Conservation (phyloP, 1,284 basidiomycete species). For the Calocybe gambosa region DNA sequence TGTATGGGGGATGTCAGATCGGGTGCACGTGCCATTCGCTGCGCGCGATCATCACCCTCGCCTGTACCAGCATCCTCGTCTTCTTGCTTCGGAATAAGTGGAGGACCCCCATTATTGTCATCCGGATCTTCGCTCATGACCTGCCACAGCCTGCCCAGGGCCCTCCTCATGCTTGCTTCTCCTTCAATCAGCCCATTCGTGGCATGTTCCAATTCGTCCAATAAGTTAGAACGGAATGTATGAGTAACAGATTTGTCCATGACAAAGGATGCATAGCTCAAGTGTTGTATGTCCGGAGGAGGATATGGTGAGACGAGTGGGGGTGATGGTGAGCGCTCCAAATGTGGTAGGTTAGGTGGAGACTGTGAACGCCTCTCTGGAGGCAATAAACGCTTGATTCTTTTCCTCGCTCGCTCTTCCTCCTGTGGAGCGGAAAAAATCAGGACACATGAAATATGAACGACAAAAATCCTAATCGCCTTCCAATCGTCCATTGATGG, state of each 20-base stretch:
- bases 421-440: constrained; percentile 37
- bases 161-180: constrained; percentile 62
- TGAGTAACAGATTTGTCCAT: constrained; percentile 79
- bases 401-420: constrained; percentile 75
- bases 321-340: constrained; percentile 50
- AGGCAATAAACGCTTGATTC: constrained; percentile 60
- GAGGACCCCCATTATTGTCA: constrained; percentile 22
- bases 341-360: constrained; percentile 51
- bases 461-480: constrained; percentile 36
- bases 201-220: constrained; percentile 72
- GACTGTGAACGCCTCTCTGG: constrained; percentile 51
- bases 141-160: constrained; percentile 72
- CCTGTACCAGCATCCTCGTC: constrained; percentile 51
- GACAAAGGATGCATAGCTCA: constrained; percentile 74
- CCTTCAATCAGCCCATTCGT: constrained; percentile 77
- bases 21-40: constrained; percentile 51
- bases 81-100: constrained; percentile 61
- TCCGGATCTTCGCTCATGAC: constrained; percentile 66
- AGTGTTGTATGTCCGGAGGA: constrained; percentile 55
- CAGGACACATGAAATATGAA: constrained; percentile 8
- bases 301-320: constrained; percentile 64
- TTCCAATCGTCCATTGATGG: constrained; percentile 78
- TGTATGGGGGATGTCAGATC: constrained; percentile 58
- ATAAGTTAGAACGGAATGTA: constrained; percentile 66
- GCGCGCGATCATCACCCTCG: constrained; percentile 41